Evolutionary conservation across 768 basidiomycete species (phyloP).

Genomic region (Serendipita sp.): DNA sequence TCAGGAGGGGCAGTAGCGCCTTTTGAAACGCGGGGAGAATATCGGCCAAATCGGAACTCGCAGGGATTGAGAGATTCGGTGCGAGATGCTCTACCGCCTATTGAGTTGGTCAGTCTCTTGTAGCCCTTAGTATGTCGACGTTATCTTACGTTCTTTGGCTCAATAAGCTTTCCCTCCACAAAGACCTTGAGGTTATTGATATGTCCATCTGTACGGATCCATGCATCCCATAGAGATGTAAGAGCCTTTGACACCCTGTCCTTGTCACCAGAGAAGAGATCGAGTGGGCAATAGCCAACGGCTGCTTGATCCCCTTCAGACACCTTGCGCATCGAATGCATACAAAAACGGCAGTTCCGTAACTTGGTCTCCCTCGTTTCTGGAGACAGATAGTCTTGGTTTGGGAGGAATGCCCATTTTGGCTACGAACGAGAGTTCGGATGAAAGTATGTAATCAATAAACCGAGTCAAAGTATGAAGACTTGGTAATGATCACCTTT

Average conservation of each 20-base stretch:
- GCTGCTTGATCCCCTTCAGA: slow-evolving; percentile 25
- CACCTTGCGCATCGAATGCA: slow-evolving; percentile 53
- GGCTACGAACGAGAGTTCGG: slow-evolving; percentile 44
- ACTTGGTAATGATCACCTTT: slow-evolving; percentile 41
- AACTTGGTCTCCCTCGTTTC: slow-evolving; percentile 45
- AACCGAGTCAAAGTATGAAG: background rate
- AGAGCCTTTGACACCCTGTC: slow-evolving; percentile 50
- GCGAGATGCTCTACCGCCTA: background rate
- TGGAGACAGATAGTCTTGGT: slow-evolving; percentile 39
- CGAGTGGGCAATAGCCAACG: slow-evolving; percentile 69
- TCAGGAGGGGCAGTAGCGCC: slow-evolving; percentile 33
- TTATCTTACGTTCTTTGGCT: slow-evolving; percentile 38
- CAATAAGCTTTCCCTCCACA: slow-evolving; percentile 41
- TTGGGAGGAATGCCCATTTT: slow-evolving; percentile 92
- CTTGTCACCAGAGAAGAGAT: slow-evolving; percentile 64
- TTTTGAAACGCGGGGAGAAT: slow-evolving; percentile 38
- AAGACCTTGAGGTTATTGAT: slow-evolving; percentile 79
- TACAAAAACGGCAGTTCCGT: slow-evolving; percentile 74
- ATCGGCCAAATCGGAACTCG: slow-evolving; percentile 12
- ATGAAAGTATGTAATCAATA: background rate
- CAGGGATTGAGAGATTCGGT: background rate
- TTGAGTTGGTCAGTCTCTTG: too few species aligned
- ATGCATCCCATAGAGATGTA: slow-evolving; percentile 52
- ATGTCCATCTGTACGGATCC: slow-evolving; percentile 40
- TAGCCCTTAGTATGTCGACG: background rate